These are phyloP conservation scores for Penstemon davidsonii DNA, from an alignment of 257 asterid species.

Conservation along the genomic window DNA sequence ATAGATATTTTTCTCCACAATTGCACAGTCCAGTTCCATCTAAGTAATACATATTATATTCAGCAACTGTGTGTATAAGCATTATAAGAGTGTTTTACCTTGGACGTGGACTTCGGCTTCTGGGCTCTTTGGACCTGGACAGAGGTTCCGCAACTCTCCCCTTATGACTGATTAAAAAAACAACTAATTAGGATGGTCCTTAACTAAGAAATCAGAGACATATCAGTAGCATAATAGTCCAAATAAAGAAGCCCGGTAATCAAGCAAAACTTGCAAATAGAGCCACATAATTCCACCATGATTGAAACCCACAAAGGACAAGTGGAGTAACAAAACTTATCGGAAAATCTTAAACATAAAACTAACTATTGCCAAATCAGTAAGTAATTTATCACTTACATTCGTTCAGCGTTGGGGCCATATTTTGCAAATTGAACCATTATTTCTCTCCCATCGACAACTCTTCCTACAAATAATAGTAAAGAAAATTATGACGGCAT, in stretches of 20 bases:
- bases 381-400: slow-evolving; percentile 43
- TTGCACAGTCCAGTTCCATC: background rate
- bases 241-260: background rate
- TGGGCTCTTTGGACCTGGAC: slow-evolving; percentile 58
- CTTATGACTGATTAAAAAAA: slow-evolving; percentile 52
- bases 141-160: slow-evolving; percentile 86
- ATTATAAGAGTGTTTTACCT: slow-evolving; percentile 48
- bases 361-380: background rate
- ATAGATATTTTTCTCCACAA: background rate
- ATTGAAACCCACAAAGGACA: background rate
- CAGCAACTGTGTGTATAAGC: background rate
- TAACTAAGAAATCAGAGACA: too few species aligned
- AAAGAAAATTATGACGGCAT: background rate
- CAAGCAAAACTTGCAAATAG: background rate
- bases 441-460: slow-evolving; percentile 96
- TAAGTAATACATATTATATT: background rate
- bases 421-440: slow-evolving; percentile 98
- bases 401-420: slow-evolving; percentile 94
- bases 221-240: background rate
- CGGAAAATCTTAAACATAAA: background rate
- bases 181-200: background rate
- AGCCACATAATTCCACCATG: background rate
- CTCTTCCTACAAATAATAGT: slow-evolving; percentile 52
- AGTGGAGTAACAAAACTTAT: background rate
- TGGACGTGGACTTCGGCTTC: slow-evolving; percentile 94